A percentile compares a stretch with the other conserved stretches of the same genome.
Evolutionary conservation across 345 rosid genomes (phyloP).

Genomic region (Raphanus sativus): DNA sequence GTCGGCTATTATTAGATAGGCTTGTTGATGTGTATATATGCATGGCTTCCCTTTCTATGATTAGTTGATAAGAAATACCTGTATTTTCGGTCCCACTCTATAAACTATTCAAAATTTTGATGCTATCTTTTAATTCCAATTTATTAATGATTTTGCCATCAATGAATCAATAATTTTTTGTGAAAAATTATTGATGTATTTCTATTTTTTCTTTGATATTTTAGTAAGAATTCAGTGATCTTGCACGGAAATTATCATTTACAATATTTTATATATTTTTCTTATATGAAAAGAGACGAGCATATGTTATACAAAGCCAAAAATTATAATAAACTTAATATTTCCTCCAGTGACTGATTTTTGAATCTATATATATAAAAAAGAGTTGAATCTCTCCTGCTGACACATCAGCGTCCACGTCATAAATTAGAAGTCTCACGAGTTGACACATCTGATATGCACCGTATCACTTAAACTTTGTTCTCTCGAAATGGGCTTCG

Average conservation of each 20-base stretch:
- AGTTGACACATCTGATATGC: no score
- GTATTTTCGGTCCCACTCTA: constrained; percentile 23
- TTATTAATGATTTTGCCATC: neutral
- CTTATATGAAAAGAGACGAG: neutral
- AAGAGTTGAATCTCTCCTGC: no score
- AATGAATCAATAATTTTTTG: neutral
- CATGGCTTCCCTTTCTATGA: neutral
- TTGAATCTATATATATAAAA: no score
- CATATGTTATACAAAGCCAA: neutral
- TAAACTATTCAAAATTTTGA: neutral
- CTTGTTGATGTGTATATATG: neutral
- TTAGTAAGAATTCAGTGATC: neutral
- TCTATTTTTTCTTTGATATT: neutral
- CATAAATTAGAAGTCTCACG: no score
- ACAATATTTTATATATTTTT: neutral
- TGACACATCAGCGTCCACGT: no score
- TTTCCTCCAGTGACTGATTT: neutral
- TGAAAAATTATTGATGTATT: neutral
- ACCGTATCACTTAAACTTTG: no score
- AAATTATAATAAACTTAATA: neutral
- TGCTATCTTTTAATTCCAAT: constrained; percentile 8
- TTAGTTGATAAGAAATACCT: neutral
- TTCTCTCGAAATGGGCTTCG: no score
- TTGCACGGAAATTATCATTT: neutral
- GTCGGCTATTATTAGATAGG: constrained; percentile 28